Percentiles rank a stretch among this genome's conserved stretches.
These are phyloP conservation scores for Tuber magnatum DNA, from an alignment of 495 filamentous ascomycete genomes.

Conservation along the genomic window DNA sequence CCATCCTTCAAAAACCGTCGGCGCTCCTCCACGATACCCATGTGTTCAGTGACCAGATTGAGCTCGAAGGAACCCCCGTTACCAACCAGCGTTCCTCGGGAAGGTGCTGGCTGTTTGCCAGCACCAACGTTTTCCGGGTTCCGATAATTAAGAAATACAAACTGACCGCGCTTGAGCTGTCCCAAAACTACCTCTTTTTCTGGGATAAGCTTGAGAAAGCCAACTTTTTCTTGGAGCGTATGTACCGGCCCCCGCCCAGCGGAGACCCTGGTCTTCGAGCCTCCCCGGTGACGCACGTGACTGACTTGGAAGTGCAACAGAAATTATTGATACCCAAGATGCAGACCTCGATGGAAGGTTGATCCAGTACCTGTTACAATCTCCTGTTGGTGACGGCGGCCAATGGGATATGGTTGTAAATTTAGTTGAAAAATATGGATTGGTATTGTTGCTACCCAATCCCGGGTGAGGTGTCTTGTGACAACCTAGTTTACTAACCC, in stretches of 20 bases:
- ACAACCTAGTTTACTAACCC: conserved; percentile 4
- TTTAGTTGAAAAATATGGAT: conserved; percentile 74
- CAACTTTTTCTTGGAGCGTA: conserved; percentile 73
- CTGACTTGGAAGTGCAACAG: conserved; percentile 9
- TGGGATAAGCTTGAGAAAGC: conserved; percentile 92
- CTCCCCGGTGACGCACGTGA: background rate
- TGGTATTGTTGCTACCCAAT: conserved; percentile 42
- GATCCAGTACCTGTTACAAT: conserved; percentile 57
- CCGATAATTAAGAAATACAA: conserved; percentile 73
- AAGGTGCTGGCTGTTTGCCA: conserved; percentile 83
- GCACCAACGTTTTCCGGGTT: conserved; percentile 78
- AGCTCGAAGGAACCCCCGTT: conserved; percentile 71
- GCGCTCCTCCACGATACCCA: conserved; percentile 58
- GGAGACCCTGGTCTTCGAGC: background rate
- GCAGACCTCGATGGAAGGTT: conserved; percentile 62
- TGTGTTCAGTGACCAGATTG: conserved; percentile 73
- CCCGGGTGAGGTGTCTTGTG: background rate
- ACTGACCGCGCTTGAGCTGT: conserved; percentile 71
- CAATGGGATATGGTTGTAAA: conserved; percentile 94
- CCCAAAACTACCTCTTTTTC: conserved; percentile 85
- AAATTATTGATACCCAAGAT: conserved; percentile 64
- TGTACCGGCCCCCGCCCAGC: conserved; percentile 2
- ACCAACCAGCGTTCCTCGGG: conserved; percentile 75
- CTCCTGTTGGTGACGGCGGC: conserved; percentile 71
- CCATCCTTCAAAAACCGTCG: conserved; percentile 49